A percentile compares a stretch with the other conserved stretches of the same genome.
Conservation (phyloP, 768 basidiomycete genomes). For the Mrakia frigida region DNA sequence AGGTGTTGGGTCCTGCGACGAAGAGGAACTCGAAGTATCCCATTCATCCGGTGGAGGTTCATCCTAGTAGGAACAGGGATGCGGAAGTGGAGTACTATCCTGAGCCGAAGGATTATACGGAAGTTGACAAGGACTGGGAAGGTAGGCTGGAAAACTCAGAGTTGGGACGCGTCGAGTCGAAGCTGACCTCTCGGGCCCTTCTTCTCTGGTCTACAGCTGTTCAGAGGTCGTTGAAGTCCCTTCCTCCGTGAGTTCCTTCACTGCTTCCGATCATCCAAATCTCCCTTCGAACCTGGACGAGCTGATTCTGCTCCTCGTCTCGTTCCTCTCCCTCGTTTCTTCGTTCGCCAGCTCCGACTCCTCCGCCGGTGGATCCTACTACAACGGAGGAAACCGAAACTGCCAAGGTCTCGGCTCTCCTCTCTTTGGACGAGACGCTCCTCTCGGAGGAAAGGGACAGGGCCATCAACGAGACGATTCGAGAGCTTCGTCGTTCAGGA, state of each 20-base stretch:
- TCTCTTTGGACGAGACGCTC: constrained; percentile 1
- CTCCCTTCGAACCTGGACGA: not conserved
- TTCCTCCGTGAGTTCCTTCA: not conserved
- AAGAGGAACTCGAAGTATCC: constrained; percentile 11
- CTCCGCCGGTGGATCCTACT: not conserved
- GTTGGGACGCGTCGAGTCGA: not conserved
- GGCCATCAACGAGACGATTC: constrained; percentile 6
- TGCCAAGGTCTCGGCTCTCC: not conserved
- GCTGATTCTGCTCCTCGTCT: not conserved
- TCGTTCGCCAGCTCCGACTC: not conserved
- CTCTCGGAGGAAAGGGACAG: not conserved
- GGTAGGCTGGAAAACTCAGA: not conserved
- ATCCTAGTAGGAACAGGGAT: not conserved
- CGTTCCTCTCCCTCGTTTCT: not conserved
- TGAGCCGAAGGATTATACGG: not conserved
- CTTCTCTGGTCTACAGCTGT: not conserved
- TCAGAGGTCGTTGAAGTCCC: not conserved
- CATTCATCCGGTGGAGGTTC: not conserved
- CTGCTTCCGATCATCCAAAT: too few relatives aligned
- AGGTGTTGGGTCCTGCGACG: not conserved
- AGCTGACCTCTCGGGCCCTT: not conserved
- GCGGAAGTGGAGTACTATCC: constrained; percentile 1
- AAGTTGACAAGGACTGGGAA: not conserved
- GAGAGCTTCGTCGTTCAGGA: not conserved
- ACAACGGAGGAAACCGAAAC: not conserved